A percentile compares a stretch with the other conserved stretches of the same genome.
These are phyloP conservation scores for Pleurotus platypus DNA, from an alignment of 768 basidiomycete species.

Conservation along the genomic window DNA sequence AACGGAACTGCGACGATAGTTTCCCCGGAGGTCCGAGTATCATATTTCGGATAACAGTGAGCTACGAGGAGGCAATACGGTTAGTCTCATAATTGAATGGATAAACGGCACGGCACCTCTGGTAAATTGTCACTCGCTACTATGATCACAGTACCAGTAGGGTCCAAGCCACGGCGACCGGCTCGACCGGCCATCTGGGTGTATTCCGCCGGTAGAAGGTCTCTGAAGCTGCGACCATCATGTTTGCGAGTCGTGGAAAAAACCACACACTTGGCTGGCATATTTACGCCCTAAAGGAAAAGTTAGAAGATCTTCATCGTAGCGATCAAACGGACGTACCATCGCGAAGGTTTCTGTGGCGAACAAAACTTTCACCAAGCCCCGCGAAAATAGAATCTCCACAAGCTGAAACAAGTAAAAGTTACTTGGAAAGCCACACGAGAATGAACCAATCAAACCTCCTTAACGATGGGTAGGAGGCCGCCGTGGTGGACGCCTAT, in stretches of 20 bases:
- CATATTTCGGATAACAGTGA: slow-evolving; percentile 76
- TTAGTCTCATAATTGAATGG: no score
- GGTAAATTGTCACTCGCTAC: slow-evolving; percentile 81
- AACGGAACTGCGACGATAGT: slow-evolving; percentile 90
- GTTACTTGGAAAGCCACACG: neutral
- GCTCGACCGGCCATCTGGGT: slow-evolving; percentile 99
- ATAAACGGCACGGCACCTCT: slow-evolving; percentile 47
- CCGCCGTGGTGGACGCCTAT: slow-evolving; percentile 99
- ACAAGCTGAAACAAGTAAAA: slow-evolving; percentile 59
- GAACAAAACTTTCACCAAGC: slow-evolving; percentile 93
- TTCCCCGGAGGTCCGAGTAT: slow-evolving; percentile 93
- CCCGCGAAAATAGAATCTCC: slow-evolving; percentile 93
- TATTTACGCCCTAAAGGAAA: slow-evolving; percentile 89
- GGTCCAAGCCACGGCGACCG: slow-evolving; percentile 91
- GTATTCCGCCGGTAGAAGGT: slow-evolving; percentile 88
- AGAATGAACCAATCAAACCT: slow-evolving; percentile 42
- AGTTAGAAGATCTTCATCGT: neutral
- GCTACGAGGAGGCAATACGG: slow-evolving; percentile 35
- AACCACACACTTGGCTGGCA: slow-evolving; percentile 97
- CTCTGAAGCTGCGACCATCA: slow-evolving; percentile 89
- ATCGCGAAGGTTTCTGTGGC: slow-evolving; percentile 99
- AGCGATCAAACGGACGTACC: slow-evolving; percentile 45
- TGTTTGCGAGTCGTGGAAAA: slow-evolving; percentile 95
- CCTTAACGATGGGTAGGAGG: slow-evolving; percentile 93
- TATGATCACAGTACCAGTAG: slow-evolving; percentile 94